Evolutionary conservation across 441 rosid species (phyloP).

Genomic region (Pelargonium australe): DNA sequence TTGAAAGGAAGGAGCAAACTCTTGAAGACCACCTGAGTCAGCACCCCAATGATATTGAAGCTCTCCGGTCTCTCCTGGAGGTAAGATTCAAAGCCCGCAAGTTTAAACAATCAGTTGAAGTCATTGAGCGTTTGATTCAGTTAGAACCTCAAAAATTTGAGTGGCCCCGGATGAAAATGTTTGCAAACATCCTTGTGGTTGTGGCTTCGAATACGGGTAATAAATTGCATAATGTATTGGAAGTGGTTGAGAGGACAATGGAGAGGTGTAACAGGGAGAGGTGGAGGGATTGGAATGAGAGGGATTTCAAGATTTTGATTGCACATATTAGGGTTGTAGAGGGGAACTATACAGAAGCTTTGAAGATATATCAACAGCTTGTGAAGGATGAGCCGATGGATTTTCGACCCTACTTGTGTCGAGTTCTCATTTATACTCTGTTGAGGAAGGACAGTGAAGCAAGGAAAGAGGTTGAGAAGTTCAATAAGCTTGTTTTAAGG

Average conservation of each 20-base stretch:
- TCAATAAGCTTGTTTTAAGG: slow-evolving; percentile 58
- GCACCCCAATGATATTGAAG: slow-evolving; percentile 44
- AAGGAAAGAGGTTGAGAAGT: slow-evolving; percentile 63
- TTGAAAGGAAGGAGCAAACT: slow-evolving; percentile 39
- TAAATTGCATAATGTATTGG: slow-evolving; percentile 34
- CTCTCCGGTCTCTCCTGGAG: slow-evolving; percentile 60
- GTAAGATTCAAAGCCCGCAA: slow-evolving; percentile 49
- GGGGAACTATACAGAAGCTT: slow-evolving; percentile 59
- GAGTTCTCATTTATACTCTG: slow-evolving; percentile 66
- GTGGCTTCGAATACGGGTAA: slow-evolving; percentile 45
- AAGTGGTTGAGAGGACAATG: slow-evolving; percentile 54
- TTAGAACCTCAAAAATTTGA: slow-evolving; percentile 64
- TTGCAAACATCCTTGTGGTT: slow-evolving; percentile 53
- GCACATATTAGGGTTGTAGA: slow-evolving; percentile 70
- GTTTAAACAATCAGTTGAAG: slow-evolving; percentile 42
- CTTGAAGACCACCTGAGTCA: slow-evolving; percentile 40
- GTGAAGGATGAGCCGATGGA: slow-evolving; percentile 84
- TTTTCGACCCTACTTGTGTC: slow-evolving; percentile 81
- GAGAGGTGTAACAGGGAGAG: slow-evolving; percentile 60
- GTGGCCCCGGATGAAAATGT: slow-evolving; percentile 63
- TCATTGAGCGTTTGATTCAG: slow-evolving; percentile 56
- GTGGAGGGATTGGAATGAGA: slow-evolving; percentile 33
- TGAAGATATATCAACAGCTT: slow-evolving; percentile 65
- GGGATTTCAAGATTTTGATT: slow-evolving; percentile 70
- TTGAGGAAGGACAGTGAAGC: slow-evolving; percentile 70